Conservation (phyloP, 2,329 filamentous ascomycete genomes). For the Xylaria hypoxylon region DNA sequence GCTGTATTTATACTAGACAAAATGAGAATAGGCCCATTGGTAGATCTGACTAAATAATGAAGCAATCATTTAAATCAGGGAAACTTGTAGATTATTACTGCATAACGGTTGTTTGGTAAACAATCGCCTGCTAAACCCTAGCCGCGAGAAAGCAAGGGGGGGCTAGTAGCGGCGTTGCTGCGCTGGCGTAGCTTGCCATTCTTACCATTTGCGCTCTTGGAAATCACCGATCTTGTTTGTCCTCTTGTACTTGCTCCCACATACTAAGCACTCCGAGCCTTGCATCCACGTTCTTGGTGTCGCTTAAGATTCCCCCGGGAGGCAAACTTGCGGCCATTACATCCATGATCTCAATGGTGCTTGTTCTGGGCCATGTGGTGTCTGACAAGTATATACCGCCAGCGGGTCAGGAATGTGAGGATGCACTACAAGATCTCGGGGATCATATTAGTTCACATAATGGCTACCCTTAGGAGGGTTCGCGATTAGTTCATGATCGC, state of each 20-base stretch:
- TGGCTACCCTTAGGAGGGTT: not conserved
- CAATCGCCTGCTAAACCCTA: constrained; percentile 2
- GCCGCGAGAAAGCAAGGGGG: constrained; percentile 6
- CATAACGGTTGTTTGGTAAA: constrained; percentile 1
- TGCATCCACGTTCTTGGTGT: too few species aligned
- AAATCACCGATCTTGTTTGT: not conserved
- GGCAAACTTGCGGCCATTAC: not conserved
- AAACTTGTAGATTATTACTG: constrained; percentile 1
- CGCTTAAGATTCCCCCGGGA: not conserved
- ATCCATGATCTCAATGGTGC: not conserved
- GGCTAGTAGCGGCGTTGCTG: constrained; percentile 2
- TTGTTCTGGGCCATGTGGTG: not conserved
- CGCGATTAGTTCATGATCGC: not conserved
- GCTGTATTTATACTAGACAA: not conserved
- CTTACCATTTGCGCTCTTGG: not conserved
- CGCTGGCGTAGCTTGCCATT: constrained; percentile 3
- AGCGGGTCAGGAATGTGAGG: too few species aligned
- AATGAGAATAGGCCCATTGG: not conserved
- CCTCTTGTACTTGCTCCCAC: too few species aligned
- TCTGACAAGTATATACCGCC: too few species aligned
- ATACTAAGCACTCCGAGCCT: too few species aligned
- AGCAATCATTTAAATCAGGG: not conserved
- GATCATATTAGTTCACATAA: too few species aligned
- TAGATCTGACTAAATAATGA: not conserved
- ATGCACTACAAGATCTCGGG: too few species aligned